Evolutionary conservation across 495 filamentous ascomycete species (phyloP), one percentile per base, ranked within the genome.

Genomic region (Penicillium cosmopolitanum): DNA sequence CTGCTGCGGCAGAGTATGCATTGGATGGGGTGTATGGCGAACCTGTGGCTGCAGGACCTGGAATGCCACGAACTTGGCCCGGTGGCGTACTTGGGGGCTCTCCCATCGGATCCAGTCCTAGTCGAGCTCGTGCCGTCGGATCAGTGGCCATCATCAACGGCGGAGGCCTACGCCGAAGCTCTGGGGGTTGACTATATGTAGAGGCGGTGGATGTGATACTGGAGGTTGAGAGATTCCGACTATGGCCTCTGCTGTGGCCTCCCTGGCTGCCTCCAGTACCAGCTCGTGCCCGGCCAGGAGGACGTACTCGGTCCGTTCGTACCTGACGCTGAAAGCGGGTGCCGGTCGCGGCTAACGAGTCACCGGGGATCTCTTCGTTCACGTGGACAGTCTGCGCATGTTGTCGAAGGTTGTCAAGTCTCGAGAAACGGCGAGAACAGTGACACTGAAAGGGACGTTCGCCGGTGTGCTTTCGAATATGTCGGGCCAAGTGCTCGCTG

Each of bases 371-470:
- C 50, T 97, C 94, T 69, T 98, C 96, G 73, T 98, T 97, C 44
- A 96, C 89, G 68, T 98, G 96, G 1, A 98, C 96, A 0, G 96
- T 98, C 68, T 97, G 96, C 15, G 95, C 96, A 77, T 98, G 95
- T 66, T 98, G 95, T 40, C 95, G 87, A 36, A 98, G 80, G 64
- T 98, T 98, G 73, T 98, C 95, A 36, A 98, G 84, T 35, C 95
- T 86, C n/a, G 95, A 98, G 73, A 98, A 98, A 64, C 93, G 85
- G 40, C 95, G 87, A 3, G 89, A 90, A 72, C 95, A 98, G 73
- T 98, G 95, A 67, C 95, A 98, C 73, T 97, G 92, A 66, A 98
- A 98, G 1, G 95, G 95, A 13, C 95, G 90, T 74, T 98, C 95
- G 18, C 95, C 95, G 2, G 95, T 98, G 69, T 98, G 95, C 85